Evolutionary conservation across 2,329 filamentous ascomycete species (phyloP), one percentile per base, ranked within the genome.

Genomic region (Aspergillus pseudoviridinutans): DNA sequence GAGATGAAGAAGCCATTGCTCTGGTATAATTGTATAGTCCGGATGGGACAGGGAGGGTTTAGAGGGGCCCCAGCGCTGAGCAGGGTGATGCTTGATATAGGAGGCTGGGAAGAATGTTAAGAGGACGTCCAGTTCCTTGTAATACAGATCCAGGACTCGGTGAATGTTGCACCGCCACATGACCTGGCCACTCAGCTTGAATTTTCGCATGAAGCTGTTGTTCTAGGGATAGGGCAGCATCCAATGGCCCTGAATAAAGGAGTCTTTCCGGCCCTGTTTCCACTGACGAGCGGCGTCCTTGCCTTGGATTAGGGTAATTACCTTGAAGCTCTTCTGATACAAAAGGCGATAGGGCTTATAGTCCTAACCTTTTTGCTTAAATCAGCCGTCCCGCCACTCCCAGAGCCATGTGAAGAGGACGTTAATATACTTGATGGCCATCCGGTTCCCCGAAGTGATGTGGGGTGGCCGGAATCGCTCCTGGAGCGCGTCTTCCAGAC

Each of bases 201-300:
- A 53, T n/a, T 53, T 53, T 5, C 25, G n/a, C 25, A 53, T 53
- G 29, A 53, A 53, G 7, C 38, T 44, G 4, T 29, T 28, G 24
- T 44, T 46, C 17, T 53, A n/a, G 9, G 22, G 22, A 53, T 53
- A 53, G 22, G 22, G 24, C 9, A 53, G 51, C 10, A 53, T 42
- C 51, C 24, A 53, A 44, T 53, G 24, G n/a, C 38, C 28, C 38
- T 53, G 32, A 29, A 46, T 46, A 53, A 53, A 46, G 20, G n/a
- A 27, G 3, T 4, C 28, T 29, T 53, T 28, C 24, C 47, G 14
- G 4, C 4, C 9, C 12, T 53, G 38, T 10, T 53, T 53, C 38
- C 25, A 53, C 41, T 46, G 3, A 6, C 24, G 14, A 7, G 51
- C 51, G 2, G 12, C 7, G 22, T 41, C 22, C 51, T 53, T 41